Percentiles rank a stretch among this genome's conserved stretches.
Conservation (phyloP, 768 basidiomycete genomes). For the Hydnum rufescens region DNA sequence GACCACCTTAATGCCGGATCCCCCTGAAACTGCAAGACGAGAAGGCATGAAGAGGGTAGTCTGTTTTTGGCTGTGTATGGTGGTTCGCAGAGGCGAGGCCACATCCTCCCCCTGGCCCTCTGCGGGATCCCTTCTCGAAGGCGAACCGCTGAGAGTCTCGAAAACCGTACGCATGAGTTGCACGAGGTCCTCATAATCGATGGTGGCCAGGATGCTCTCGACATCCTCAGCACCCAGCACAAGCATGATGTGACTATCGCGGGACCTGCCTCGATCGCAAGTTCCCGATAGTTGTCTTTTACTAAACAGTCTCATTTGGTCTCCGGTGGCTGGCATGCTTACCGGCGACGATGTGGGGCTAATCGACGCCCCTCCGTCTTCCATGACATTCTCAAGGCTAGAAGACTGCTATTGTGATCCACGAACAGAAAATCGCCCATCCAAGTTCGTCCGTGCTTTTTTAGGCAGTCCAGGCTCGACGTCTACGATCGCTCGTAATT, state of each 20-base stretch:
- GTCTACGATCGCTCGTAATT: constrained; percentile 1
- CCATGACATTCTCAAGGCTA: too few species aligned
- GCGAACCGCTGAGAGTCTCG: constrained; percentile 18
- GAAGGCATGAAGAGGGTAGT: constrained; percentile 73
- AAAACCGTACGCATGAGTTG: constrained; percentile 41
- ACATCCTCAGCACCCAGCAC: constrained; percentile 47
- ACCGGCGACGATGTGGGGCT: too few species aligned
- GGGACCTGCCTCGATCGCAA: not conserved
- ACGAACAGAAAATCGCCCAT: constrained; percentile 4
- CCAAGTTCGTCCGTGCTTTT: constrained; percentile 6
- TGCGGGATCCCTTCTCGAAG: too few species aligned
- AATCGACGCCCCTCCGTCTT: too few species aligned
- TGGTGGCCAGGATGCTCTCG: constrained; percentile 24
- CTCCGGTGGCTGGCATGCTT: too few species aligned
- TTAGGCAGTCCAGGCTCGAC: not conserved
- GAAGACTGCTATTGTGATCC: too few species aligned
- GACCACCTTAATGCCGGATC: constrained; percentile 55
- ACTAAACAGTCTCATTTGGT: too few species aligned
- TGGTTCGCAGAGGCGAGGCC: constrained; percentile 22
- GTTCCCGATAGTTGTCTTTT: too few species aligned
- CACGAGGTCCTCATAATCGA: constrained; percentile 29
- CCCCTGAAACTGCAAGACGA: constrained; percentile 28
- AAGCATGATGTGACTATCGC: constrained; percentile 26
- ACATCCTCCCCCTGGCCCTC: constrained; percentile 14
- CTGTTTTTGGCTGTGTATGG: constrained; percentile 33